Evolutionary conservation across 331 rosid species (phyloP).

Genomic region (Quercus tomentella): DNA sequence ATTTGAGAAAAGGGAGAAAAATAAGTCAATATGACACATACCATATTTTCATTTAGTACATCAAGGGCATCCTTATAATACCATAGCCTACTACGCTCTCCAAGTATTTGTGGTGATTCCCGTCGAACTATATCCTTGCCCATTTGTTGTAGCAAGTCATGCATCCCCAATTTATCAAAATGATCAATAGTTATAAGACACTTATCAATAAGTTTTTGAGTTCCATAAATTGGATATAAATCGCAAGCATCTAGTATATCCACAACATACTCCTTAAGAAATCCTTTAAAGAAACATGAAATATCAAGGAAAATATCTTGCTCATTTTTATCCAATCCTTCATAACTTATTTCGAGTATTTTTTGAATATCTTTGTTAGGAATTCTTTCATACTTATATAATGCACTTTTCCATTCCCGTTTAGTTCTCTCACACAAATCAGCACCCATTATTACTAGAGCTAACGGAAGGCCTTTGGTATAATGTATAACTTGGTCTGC

Average conservation of each 20-base stretch:
- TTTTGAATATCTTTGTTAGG: slow-evolving; percentile 12
- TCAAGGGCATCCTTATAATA: slow-evolving; percentile 23
- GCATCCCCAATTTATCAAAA: slow-evolving; percentile 10
- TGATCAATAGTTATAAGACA: slow-evolving; percentile 3
- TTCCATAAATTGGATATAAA: slow-evolving; percentile 22
- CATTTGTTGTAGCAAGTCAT: slow-evolving; percentile 31
- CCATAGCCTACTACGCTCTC: slow-evolving; percentile 32
- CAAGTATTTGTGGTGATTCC: slow-evolving; percentile 14
- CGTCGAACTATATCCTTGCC: slow-evolving; percentile 28
- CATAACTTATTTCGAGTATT: slow-evolving; percentile 23
- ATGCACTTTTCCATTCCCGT: slow-evolving; percentile 21
- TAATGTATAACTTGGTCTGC: no score
- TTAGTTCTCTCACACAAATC: slow-evolving; percentile 1
- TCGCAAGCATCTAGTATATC: slow-evolving; percentile 13
- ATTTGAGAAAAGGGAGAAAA: no score
- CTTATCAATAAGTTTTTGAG: slow-evolving; percentile 22
- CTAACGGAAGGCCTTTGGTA: no score
- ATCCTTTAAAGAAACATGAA: slow-evolving; percentile 33
- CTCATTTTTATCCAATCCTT: slow-evolving; percentile 23
- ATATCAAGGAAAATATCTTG: slow-evolving; percentile 29
- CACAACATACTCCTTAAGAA: background rate
- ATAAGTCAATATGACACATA: background rate
- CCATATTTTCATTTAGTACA: slow-evolving; percentile 20
- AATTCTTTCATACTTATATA: slow-evolving; percentile 11
- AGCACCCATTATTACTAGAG: no score